Evolutionary conservation across 2,329 filamentous ascomycete genomes (phyloP).

Genomic region (Talaromyces islandicus): DNA sequence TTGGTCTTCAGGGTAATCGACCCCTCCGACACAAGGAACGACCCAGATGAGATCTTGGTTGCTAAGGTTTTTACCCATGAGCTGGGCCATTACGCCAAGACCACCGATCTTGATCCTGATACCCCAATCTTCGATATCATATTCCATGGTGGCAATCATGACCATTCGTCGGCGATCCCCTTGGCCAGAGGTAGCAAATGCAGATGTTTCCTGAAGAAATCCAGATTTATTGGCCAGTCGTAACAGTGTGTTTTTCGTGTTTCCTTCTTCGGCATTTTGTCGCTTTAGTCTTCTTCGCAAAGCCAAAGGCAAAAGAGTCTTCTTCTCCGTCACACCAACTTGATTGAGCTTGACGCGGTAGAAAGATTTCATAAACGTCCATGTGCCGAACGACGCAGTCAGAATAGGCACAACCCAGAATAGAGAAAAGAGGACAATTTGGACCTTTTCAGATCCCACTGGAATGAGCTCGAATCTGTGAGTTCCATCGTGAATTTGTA

Average conservation of each 20-base stretch:
- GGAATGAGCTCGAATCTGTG: slow-evolving; percentile 49
- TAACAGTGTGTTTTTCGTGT: slow-evolving; percentile 28
- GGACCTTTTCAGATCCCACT: slow-evolving; percentile 47
- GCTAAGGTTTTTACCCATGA: slow-evolving; percentile 61
- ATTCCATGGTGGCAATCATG: slow-evolving; percentile 66
- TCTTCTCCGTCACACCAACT: slow-evolving; percentile 49
- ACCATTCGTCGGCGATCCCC: slow-evolving; percentile 45
- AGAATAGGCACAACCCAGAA: slow-evolving; percentile 49
- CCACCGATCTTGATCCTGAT: slow-evolving; percentile 69
- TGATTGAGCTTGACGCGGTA: slow-evolving; percentile 60
- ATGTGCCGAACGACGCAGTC: slow-evolving; percentile 46
- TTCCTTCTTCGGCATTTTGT: slow-evolving; percentile 17
- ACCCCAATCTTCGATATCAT: slow-evolving; percentile 64
- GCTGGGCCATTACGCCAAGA: slow-evolving; percentile 63
- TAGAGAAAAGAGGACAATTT: slow-evolving; percentile 51
- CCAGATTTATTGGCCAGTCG: slow-evolving; percentile 29
- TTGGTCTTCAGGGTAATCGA: slow-evolving; percentile 58
- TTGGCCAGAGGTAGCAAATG: slow-evolving; percentile 23
- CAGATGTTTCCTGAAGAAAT: slow-evolving; percentile 31
- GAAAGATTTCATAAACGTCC: slow-evolving; percentile 55
- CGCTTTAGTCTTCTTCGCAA: slow-evolving; percentile 31
- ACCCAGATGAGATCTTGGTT: slow-evolving; percentile 63
- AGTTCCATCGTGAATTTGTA: slow-evolving; percentile 51
- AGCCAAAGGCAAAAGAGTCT: slow-evolving; percentile 31
- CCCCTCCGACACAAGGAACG: slow-evolving; percentile 56